Percentiles rank a stretch among this genome's conserved stretches.
These are phyloP conservation scores for Biancaea sappan DNA, from an alignment of 306 rosid species.

Conservation along the genomic window DNA sequence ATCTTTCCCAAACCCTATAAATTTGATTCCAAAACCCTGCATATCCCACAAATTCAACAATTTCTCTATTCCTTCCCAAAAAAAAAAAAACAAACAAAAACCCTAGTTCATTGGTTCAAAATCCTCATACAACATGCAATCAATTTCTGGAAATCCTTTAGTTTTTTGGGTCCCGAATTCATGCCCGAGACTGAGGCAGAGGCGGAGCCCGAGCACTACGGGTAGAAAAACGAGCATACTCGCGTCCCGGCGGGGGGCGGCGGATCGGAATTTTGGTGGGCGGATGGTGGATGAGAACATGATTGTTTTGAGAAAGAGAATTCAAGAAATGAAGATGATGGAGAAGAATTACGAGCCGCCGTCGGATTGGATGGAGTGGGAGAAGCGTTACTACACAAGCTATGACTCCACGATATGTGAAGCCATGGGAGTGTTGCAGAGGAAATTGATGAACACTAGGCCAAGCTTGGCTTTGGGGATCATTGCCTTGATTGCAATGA, in stretches of 20 bases:
- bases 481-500: background rate
- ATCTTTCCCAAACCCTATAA: background rate
- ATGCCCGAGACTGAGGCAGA: background rate
- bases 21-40: background rate
- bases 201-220: background rate
- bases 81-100: too few relatives aligned
- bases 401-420: slow-evolving; percentile 8
- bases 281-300: slow-evolving; percentile 63
- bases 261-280: slow-evolving; percentile 29
- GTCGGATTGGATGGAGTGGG: slow-evolving; percentile 71
- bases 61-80: background rate
- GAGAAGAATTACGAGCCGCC: slow-evolving; percentile 78
- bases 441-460: slow-evolving; percentile 9
- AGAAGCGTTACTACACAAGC: slow-evolving; percentile 52
- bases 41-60: background rate
- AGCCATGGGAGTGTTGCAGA: background rate
- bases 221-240: background rate
- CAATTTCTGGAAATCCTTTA: background rate
- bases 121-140: background rate
- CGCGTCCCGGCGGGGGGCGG: slow-evolving; percentile 27
- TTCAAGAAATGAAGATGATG: slow-evolving; percentile 73
- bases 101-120: background rate
- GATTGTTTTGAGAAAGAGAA: slow-evolving; percentile 63
- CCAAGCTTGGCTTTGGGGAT: slow-evolving; percentile 4
- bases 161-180: background rate